Evolutionary conservation across 2,329 filamentous ascomycete genomes (phyloP).

Genomic region (Anisogramma anomala): DNA sequence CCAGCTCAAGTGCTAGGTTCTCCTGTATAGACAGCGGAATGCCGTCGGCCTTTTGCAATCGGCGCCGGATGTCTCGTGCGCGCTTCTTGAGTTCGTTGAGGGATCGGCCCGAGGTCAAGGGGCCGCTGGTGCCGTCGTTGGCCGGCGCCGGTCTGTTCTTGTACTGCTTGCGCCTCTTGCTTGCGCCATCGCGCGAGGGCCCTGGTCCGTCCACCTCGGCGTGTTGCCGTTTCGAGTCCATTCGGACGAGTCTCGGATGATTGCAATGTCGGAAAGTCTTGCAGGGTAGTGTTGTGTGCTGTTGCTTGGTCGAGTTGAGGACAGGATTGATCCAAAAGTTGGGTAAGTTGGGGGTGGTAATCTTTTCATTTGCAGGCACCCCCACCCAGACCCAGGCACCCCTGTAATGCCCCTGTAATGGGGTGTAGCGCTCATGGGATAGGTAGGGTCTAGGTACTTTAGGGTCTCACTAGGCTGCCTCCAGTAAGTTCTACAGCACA

Average conservation of each 20-base stretch:
- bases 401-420: no score
- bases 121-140: constrained; percentile 40
- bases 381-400: no score
- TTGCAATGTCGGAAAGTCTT: not conserved
- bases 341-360: no score
- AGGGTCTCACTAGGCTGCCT: no score
- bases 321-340: no score
- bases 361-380: no score
- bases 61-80: constrained; percentile 56
- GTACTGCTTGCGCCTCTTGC: constrained; percentile 19
- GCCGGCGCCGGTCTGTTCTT: constrained; percentile 30
- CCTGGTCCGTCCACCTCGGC: constrained; percentile 18
- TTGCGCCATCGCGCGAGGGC: constrained; percentile 5
- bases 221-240: constrained; percentile 23
- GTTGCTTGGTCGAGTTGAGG: not conserved
- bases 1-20: constrained; percentile 62
- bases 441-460: no score
- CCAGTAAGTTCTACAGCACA: no score
- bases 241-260: constrained; percentile 7
- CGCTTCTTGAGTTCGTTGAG: constrained; percentile 49
- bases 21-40: constrained; percentile 57
- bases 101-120: constrained; percentile 1
- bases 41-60: constrained; percentile 47
- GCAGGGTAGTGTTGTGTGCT: not conserved
- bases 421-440: no score